These are phyloP conservation scores for Plantago coronopus DNA, from an alignment of 305 asterid genomes.

Conservation along the genomic window DNA sequence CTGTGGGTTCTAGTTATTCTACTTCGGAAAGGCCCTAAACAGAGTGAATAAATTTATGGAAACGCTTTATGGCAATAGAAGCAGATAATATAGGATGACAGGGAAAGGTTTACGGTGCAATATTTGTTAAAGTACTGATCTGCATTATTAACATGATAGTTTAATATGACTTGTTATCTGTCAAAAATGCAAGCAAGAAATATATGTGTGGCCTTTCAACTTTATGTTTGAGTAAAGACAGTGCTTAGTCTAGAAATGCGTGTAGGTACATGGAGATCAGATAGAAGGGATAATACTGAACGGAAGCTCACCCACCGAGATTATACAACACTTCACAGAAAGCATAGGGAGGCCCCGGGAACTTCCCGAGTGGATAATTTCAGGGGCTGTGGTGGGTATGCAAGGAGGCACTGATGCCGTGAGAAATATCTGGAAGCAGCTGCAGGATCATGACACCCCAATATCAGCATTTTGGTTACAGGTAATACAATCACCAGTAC, in stretches of 20 bases:
- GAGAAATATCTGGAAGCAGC: constrained; percentile 51
- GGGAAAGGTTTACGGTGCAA: too few species aligned
- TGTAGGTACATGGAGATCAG: constrained; percentile 67
- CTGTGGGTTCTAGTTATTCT: not conserved
- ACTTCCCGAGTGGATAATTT: constrained; percentile 93
- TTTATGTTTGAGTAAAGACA: too few species aligned
- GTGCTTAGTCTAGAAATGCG: constrained; percentile 7
- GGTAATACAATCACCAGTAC: constrained; percentile 35
- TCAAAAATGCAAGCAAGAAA: not conserved
- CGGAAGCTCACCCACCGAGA: constrained; percentile 80
- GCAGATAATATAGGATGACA: too few species aligned
- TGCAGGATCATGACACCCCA: constrained; percentile 58
- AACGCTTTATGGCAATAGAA: too few species aligned
- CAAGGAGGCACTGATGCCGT: constrained; percentile 83
- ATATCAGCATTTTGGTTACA: constrained; percentile 95
- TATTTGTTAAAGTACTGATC: not conserved
- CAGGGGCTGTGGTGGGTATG: constrained; percentile 94
- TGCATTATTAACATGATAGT: constrained; percentile 1
- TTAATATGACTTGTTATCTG: not conserved
- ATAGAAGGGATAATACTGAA: constrained; percentile 69
- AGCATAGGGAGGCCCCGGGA: constrained; percentile 71
- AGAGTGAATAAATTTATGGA: too few species aligned
- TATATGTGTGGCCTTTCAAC: too few species aligned
- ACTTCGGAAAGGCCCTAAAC: not conserved
- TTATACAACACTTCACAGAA: constrained; percentile 71